Evolutionary conservation across 179 eudicot genomes (phyloP).

Genomic region (Silene noctiflora): DNA sequence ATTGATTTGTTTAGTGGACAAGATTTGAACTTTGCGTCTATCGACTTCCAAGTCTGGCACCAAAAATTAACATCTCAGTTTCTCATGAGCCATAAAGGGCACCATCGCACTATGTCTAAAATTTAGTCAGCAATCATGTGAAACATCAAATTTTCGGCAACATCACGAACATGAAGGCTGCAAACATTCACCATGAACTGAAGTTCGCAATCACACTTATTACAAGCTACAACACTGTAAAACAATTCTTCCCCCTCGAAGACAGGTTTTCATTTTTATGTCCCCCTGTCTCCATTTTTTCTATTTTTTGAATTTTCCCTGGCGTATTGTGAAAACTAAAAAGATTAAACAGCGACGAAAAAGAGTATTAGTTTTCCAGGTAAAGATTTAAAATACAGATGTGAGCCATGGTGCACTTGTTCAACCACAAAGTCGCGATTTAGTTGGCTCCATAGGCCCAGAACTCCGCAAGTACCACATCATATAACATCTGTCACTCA

Average conservation of each 20-base stretch:
- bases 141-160: too few relatives aligned
- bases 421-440: constrained; percentile 32
- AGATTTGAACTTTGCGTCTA: too few relatives aligned
- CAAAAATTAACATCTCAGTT: too few relatives aligned
- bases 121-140: too few relatives aligned
- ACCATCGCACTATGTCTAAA: too few relatives aligned
- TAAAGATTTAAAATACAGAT: neutral
- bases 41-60: too few relatives aligned
- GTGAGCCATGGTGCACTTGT: neutral
- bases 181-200: too few relatives aligned
- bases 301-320: neutral
- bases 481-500: neutral
- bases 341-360: too few relatives aligned
- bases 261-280: neutral
- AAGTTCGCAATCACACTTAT: neutral
- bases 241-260: neutral
- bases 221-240: neutral
- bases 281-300: neutral
- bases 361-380: neutral
- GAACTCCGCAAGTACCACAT: constrained; percentile 28
- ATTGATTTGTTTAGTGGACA: too few relatives aligned
- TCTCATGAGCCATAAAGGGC: too few relatives aligned
- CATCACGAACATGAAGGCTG: too few relatives aligned
- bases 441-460: constrained; percentile 28
- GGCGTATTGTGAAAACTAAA: neutral